Evolutionary conservation across 306 rosid species (phyloP).

Genomic region (Adenanthera pavonina): DNA sequence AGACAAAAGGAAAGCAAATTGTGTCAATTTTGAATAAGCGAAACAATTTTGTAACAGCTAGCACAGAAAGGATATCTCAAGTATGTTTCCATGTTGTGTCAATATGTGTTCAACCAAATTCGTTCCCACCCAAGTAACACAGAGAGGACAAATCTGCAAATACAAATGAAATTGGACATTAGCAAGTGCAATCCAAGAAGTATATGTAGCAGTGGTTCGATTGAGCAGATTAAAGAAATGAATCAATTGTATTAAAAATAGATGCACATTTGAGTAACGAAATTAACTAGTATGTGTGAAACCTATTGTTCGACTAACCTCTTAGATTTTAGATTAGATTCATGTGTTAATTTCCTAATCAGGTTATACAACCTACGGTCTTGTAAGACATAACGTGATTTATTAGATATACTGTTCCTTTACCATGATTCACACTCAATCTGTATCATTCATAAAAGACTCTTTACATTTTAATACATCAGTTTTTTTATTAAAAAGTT

Average conservation of each 20-base stretch:
- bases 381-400: slow-evolving; percentile 17
- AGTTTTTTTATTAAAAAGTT: no score
- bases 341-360: slow-evolving; percentile 21
- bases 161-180: slow-evolving; percentile 32
- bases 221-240: slow-evolving; percentile 8
- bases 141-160: slow-evolving; percentile 78
- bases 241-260: slow-evolving; percentile 13
- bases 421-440: background rate
- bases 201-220: slow-evolving; percentile 16
- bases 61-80: slow-evolving; percentile 69
- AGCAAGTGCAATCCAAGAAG: slow-evolving; percentile 37
- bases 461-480: background rate
- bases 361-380: slow-evolving; percentile 8
- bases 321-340: slow-evolving; percentile 1
- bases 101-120: slow-evolving; percentile 71
- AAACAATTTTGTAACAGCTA: slow-evolving; percentile 15
- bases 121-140: slow-evolving; percentile 54
- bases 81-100: slow-evolving; percentile 60
- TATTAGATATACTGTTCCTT: background rate
- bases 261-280: slow-evolving; percentile 1
- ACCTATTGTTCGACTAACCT: background rate
- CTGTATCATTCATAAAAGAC: background rate
- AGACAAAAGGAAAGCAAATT: background rate
- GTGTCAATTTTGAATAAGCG: background rate
- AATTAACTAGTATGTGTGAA: slow-evolving; percentile 18